Evolutionary conservation across 1,284 basidiomycete species (phyloP), one percentile per base, ranked within the genome.

Genomic region (Cryptococcus sp.): DNA sequence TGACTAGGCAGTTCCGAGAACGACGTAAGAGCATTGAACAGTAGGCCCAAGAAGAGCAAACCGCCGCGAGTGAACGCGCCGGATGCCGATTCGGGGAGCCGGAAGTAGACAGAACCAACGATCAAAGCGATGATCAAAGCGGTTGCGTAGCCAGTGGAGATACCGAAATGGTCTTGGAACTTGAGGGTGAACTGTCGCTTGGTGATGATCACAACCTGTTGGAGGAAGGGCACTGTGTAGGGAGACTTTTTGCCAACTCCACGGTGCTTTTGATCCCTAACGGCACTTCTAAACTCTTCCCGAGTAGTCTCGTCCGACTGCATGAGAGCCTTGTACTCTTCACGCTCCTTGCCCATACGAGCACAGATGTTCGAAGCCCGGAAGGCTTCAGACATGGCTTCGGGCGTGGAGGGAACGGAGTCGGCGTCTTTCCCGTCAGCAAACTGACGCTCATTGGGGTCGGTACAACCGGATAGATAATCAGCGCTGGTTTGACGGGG

Each of bases 31-130:
- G 74, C 71, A 46, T 68, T 87, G 26, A 88, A 87, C 29, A 93
- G 77, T 58, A 93, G 79, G 50, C 86, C 86, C 51, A 82, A 75
- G 76, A 93, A 93, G 54, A 94, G 85, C 45, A 91, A 85, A 77
- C 89, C 86, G 29, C 91, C 92, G 62, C 91, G 85, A 20, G 91
- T 92, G 79, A 95, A 95, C 0, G 88, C 89, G 40, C 91, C 91
- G 39, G 83, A 83, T 8, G 91, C 85, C 0, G 88, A 87, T 17
- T 82, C 67, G 3, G 89, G 88, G 34, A 89, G 82, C 54, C 89
- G 84, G 67, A 86, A 85, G 79, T 85, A 93, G 16, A 87, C 85
- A 19, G 83, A 86, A 38, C 91, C 91, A 64, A 89, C 82, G 52
- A 95, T 84, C 49, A 95, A 77, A 50, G 89, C 86, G 40, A 68